Conservation (phyloP, 768 basidiomycete genomes). For the Hortiboletus flavorubellus region DNA sequence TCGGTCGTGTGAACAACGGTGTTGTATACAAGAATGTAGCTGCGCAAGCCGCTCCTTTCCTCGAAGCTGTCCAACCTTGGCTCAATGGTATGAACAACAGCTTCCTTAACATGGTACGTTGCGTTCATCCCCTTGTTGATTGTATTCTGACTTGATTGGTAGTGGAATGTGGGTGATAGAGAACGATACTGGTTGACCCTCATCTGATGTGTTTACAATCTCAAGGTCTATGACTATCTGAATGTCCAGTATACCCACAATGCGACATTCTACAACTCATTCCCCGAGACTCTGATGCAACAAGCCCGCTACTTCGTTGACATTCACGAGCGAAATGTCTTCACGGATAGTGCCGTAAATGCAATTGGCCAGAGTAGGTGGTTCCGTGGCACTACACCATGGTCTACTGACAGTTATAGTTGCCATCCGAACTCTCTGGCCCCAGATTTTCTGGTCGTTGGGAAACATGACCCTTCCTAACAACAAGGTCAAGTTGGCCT, state of each 20-base stretch:
- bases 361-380: slow-evolving; percentile 75
- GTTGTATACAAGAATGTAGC: slow-evolving; percentile 46
- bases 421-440: slow-evolving; percentile 72
- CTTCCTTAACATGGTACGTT: slow-evolving; percentile 64
- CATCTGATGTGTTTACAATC: not conserved
- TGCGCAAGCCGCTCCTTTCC: slow-evolving; percentile 59
- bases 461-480: slow-evolving; percentile 71
- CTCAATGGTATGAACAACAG: slow-evolving; percentile 60
- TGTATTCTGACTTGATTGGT: slow-evolving; percentile 13
- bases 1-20: slow-evolving; percentile 31
- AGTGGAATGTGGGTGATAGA: slow-evolving; percentile 68
- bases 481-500: slow-evolving; percentile 72
- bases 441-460: slow-evolving; percentile 67
- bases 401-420: slow-evolving; percentile 41
- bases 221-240: slow-evolving; percentile 72
- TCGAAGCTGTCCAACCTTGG: slow-evolving; percentile 61
- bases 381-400: not conserved
- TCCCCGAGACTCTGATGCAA: slow-evolving; percentile 65
- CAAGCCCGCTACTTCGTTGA: slow-evolving; percentile 74
- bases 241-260: slow-evolving; percentile 77
- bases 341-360: slow-evolving; percentile 53
- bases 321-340: slow-evolving; percentile 73
- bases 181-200: not conserved
- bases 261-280: slow-evolving; percentile 67
- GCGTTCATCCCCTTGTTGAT: not conserved